Evolutionary conservation across 768 basidiomycete genomes (phyloP).

Genomic region (Chlorophyllum brunneum): DNA sequence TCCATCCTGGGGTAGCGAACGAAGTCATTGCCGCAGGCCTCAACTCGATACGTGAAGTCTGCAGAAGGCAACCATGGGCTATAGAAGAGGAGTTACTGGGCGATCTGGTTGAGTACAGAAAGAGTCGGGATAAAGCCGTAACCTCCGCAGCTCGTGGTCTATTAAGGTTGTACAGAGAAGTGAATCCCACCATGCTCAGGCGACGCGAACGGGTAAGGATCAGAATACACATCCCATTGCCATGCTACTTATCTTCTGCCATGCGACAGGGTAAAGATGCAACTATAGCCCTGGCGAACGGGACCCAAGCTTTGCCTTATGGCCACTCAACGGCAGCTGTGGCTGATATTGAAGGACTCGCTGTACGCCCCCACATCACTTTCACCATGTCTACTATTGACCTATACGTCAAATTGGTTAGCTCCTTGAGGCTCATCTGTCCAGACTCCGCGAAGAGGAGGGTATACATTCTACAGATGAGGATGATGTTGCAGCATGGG

Average conservation of each 20-base stretch:
- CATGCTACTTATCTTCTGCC: neutral
- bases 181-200: constrained; percentile 91
- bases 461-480: constrained; percentile 43
- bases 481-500: constrained; percentile 71
- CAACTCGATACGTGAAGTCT: constrained; percentile 94
- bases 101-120: constrained; percentile 92
- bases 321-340: constrained; percentile 75
- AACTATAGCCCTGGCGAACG: constrained; percentile 66
- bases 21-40: constrained; percentile 97
- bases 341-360: constrained; percentile 86
- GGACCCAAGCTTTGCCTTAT: constrained; percentile 69
- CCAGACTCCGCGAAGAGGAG: constrained; percentile 63
- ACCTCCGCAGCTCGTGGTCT: constrained; percentile 86
- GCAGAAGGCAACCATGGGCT: constrained; percentile 89
- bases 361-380: constrained; percentile 42
- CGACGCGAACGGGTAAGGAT: constrained; percentile 71
- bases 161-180: constrained; percentile 89
- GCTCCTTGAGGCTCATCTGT: constrained; percentile 87
- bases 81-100: constrained; percentile 94
- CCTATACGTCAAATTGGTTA: constrained; percentile 24
- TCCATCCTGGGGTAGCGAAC: constrained; percentile 93
- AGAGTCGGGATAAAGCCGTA: constrained; percentile 92
- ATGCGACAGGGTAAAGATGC: constrained; percentile 82
- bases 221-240: neutral
- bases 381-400: neutral